These are phyloP conservation scores for Suhomyces taliae DNA, from an alignment of 1,139 yeast species.

Conservation along the genomic window DNA sequence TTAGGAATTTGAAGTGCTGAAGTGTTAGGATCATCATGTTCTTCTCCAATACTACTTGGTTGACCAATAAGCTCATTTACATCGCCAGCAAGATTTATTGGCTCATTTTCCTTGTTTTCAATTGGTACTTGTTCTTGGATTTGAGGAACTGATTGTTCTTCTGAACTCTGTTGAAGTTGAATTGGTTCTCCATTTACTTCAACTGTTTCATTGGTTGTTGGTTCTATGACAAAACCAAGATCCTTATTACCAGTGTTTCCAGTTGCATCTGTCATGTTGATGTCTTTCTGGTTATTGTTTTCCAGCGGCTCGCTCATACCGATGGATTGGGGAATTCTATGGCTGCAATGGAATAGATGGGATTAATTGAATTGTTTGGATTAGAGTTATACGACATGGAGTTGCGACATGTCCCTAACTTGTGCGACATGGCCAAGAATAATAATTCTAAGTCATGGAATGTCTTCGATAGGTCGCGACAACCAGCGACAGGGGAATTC, in stretches of 20 bases:
- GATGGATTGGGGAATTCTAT: neutral
- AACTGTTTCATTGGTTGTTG: neutral
- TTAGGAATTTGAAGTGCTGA: slow-evolving; percentile 12
- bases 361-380: neutral
- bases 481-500: neutral
- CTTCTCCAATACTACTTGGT: neutral
- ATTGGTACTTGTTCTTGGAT: neutral
- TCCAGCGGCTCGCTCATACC: slow-evolving; percentile 5
- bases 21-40: slow-evolving; percentile 18
- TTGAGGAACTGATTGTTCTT: neutral
- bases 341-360: neutral
- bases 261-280: slow-evolving; percentile 1
- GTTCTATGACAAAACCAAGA: neutral
- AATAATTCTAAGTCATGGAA: neutral
- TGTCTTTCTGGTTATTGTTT: neutral
- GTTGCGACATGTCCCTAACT: no score
- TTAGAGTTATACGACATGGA: slow-evolving; percentile 1
- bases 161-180: neutral
- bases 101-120: neutral
- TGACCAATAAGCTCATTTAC: neutral
- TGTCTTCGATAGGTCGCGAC: slow-evolving; percentile 1
- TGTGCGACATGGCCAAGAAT: no score
- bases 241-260: neutral
- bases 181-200: neutral
- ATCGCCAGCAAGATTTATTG: neutral